Evolutionary conservation across 2,329 filamentous ascomycete species (phyloP).

Genomic region (Monosporascus sp.): DNA sequence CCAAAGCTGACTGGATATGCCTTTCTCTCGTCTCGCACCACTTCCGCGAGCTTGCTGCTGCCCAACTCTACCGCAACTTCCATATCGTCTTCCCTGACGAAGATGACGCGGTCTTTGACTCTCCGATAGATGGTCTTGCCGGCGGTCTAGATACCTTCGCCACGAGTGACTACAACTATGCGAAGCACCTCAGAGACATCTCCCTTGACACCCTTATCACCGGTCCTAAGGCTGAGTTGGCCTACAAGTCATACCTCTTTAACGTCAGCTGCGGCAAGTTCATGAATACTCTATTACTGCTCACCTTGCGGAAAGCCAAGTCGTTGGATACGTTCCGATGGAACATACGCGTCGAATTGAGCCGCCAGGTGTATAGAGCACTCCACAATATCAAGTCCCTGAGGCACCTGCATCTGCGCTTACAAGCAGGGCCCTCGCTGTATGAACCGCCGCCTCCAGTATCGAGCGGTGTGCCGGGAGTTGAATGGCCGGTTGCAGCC

Average conservation of each 20-base stretch:
- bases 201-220: conserved; percentile 49
- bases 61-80: conserved; percentile 54
- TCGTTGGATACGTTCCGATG: conserved; percentile 55
- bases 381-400: conserved; percentile 50
- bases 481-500: not conserved
- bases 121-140: conserved; percentile 51
- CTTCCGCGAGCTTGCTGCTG: conserved; percentile 52
- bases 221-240: conserved; percentile 46
- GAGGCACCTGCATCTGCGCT: conserved; percentile 49
- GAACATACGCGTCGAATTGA: conserved; percentile 60
- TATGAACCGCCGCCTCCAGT: conserved; percentile 46
- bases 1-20: conserved; percentile 47
- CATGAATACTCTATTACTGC: conserved; percentile 53
- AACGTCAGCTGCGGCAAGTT: conserved; percentile 56
- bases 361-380: conserved; percentile 49
- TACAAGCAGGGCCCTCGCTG: conserved; percentile 52
- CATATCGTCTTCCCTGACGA: conserved; percentile 57
- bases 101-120: conserved; percentile 46
- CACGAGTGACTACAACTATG: conserved; percentile 60
- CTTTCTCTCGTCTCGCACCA: conserved; percentile 53
- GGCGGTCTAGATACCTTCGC: conserved; percentile 55
- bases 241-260: conserved; percentile 50
- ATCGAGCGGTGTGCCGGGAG: conserved; percentile 21
- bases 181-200: conserved; percentile 49
- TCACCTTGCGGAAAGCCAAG: conserved; percentile 50